Percentiles rank a stretch among this genome's conserved stretches.
These are phyloP conservation scores for Psidium friedrichsthalianum DNA, from an alignment of 345 rosid species.

Conservation along the genomic window DNA sequence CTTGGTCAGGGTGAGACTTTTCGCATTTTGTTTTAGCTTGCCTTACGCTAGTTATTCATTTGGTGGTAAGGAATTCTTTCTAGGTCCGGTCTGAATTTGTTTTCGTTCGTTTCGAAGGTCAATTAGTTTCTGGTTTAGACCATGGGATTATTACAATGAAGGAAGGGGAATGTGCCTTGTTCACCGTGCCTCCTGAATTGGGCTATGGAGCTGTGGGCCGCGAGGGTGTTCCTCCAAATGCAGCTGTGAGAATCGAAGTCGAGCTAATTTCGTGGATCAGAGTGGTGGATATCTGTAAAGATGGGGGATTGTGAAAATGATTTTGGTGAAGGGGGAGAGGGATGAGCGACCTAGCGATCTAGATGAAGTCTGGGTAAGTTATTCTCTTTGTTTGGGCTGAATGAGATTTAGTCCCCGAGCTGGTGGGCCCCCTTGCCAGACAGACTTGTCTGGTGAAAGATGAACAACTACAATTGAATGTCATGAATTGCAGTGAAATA, in stretches of 20 bases:
- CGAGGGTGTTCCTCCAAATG: constrained; percentile 33
- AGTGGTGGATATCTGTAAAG: constrained; percentile 38
- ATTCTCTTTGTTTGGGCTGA: neutral
- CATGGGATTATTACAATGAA: constrained; percentile 40
- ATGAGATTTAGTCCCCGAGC: neutral
- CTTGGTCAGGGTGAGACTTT: constrained; percentile 32
- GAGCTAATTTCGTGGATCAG: constrained; percentile 50
- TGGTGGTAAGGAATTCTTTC: neutral
- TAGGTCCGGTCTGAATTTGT: neutral
- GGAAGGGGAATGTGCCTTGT: constrained; percentile 44
- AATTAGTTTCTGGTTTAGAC: constrained; percentile 37
- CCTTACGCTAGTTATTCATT: neutral
- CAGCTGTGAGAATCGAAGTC: constrained; percentile 29
- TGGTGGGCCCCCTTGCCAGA: neutral
- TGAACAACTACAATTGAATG: neutral
- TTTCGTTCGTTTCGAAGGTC: constrained; percentile 11
- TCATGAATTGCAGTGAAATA: constrained; percentile 36
- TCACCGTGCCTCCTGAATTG: constrained; percentile 38
- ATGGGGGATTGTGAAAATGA: constrained; percentile 50
- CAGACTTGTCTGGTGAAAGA: neutral
- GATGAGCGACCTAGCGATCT: constrained; percentile 32
- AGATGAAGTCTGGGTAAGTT: constrained; percentile 54
- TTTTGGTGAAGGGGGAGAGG: constrained; percentile 30
- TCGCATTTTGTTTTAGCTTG: neutral
- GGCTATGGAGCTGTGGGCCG: constrained; percentile 32